A percentile compares a stretch with the other conserved stretches of the same genome.
These are phyloP conservation scores for Solanum corneliomulleri DNA, from an alignment of 257 asterid species.

Conservation along the genomic window DNA sequence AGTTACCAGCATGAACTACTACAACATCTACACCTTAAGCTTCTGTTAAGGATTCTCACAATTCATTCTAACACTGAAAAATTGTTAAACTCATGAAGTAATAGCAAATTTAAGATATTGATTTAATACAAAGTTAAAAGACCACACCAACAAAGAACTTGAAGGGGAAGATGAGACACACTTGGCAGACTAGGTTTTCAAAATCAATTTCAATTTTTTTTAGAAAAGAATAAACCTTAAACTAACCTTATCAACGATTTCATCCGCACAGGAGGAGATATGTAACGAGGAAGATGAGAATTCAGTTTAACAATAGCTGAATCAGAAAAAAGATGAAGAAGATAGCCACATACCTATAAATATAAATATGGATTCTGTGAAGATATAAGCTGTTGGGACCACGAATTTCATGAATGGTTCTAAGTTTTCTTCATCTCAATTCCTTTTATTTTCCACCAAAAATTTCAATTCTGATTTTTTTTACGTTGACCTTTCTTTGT, in stretches of 20 bases:
- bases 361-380: slow-evolving; percentile 7
- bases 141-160: not conserved
- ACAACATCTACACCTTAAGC: not conserved
- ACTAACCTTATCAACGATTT: slow-evolving; percentile 28
- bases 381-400: slow-evolving; percentile 26
- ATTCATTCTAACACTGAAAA: not conserved
- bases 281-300: not conserved
- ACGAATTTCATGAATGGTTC: slow-evolving; percentile 47
- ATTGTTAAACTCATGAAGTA: not conserved
- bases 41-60: not conserved
- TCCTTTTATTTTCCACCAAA: not conserved
- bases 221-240: not conserved
- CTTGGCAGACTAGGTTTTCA: not conserved
- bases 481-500: not conserved
- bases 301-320: not conserved
- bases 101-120: not conserved
- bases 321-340: not conserved
- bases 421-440: not conserved
- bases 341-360: not conserved
- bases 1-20: not conserved
- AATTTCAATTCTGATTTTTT: not conserved
- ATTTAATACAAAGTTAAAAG: not conserved
- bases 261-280: slow-evolving; percentile 12
- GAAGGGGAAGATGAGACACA: not conserved
- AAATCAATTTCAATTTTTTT: too few relatives aligned